A percentile compares a stretch with the other conserved stretches of the same genome.
phyloP scores from a whole-genome alignment of 805 yeast species.

The Kodamaea hsintzibuensis region DNA sequence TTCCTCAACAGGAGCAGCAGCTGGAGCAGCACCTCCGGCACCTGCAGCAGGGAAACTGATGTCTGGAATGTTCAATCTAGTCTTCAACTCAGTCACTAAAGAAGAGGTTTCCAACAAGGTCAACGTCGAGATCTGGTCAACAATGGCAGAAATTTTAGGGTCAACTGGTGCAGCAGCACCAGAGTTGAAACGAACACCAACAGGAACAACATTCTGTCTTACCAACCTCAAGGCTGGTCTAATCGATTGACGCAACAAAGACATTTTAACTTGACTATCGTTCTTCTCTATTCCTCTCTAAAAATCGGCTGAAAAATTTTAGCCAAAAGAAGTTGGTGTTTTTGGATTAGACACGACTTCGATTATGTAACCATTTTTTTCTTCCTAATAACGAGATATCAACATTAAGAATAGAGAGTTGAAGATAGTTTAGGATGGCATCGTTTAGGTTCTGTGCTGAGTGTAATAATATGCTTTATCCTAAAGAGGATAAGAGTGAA shows the following conservation, averaged over 20 bases:
- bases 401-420: background rate
- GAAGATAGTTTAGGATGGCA: conserved; percentile 52
- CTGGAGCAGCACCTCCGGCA: conserved; percentile 61
- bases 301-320: conserved; percentile 8
- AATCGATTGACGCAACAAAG: conserved; percentile 38
- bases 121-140: conserved; percentile 84
- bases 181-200: conserved; percentile 48
- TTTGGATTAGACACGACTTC: background rate
- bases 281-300: background rate
- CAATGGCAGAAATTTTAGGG: conserved; percentile 85
- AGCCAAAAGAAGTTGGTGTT: background rate
- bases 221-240: conserved; percentile 39
- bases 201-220: conserved; percentile 23
- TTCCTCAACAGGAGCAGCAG: conserved; percentile 71
- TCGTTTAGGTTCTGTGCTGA: conserved; percentile 95
- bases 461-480: conserved; percentile 97
- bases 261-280: conserved; percentile 14
- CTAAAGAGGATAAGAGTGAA: conserved; percentile 86
- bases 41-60: conserved; percentile 79
- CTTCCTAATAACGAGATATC: background rate
- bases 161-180: conserved; percentile 60
- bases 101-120: conserved; percentile 93
- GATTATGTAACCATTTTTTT: background rate
- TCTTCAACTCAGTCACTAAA: conserved; percentile 75
- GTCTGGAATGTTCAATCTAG: conserved; percentile 89